Conservation (phyloP, 306 rosid genomes). For the Dicorynia guianensis region DNA sequence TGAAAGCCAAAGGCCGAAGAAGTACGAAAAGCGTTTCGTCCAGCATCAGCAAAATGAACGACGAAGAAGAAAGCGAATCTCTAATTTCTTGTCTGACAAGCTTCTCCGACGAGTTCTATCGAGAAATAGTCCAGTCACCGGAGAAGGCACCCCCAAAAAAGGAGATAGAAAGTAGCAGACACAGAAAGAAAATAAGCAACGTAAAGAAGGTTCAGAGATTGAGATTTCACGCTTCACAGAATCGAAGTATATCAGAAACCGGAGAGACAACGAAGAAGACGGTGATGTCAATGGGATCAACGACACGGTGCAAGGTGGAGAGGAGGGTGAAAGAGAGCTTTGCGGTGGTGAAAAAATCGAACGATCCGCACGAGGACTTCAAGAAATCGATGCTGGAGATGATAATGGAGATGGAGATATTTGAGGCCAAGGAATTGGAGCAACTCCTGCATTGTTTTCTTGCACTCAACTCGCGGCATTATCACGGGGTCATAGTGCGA, state of each 20-base stretch:
- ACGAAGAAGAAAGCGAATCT: conserved; percentile 48
- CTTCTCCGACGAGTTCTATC: conserved; percentile 59
- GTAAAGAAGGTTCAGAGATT: conserved; percentile 40
- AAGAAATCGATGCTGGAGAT: conserved; percentile 72
- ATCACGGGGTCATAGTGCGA: conserved; percentile 53
- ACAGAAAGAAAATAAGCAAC: conserved; percentile 22
- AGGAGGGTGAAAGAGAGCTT: conserved; percentile 58
- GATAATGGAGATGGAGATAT: conserved; percentile 70
- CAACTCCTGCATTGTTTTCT: conserved; percentile 62
- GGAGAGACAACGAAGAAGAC: conserved; percentile 14
- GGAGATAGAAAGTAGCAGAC: conserved; percentile 17
- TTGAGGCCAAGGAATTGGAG: conserved; percentile 57
- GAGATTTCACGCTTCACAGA: conserved; percentile 35
- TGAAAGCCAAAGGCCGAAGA: conserved; percentile 26
- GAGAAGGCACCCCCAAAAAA: conserved; percentile 10
- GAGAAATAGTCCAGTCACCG: background rate
- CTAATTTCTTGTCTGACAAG: conserved; percentile 47
- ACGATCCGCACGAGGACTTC: conserved; percentile 66
- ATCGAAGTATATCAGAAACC: background rate
- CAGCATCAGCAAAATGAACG: conserved; percentile 14
- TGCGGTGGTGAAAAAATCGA: conserved; percentile 64
- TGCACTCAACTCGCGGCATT: conserved; percentile 51
- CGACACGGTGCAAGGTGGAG: background rate
- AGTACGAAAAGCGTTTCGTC: conserved; percentile 29
- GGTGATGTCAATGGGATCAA: conserved; percentile 25